Evolutionary conservation across 257 asterid species (phyloP).

Genomic region (Ajuga chamaepitys): DNA sequence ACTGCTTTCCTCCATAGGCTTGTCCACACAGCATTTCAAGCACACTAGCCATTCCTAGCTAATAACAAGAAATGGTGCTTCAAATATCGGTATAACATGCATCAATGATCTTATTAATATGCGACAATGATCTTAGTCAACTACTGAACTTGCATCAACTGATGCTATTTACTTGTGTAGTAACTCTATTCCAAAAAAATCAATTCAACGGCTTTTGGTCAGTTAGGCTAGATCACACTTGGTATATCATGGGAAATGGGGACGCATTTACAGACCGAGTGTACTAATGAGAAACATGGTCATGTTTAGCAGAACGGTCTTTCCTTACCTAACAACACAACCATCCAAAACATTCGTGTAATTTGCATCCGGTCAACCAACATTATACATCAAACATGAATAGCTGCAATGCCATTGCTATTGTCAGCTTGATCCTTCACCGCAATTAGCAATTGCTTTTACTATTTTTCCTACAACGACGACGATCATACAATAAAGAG

Average conservation of each 20-base stretch:
- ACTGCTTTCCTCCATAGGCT: slow-evolving; percentile 51
- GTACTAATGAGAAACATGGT: not conserved
- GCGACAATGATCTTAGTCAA: not conserved
- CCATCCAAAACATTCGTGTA: not conserved
- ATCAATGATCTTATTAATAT: not conserved
- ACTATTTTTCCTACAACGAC: not conserved
- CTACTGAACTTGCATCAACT: not conserved
- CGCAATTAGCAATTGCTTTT: not conserved
- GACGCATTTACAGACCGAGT: not conserved
- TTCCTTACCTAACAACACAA: not conserved
- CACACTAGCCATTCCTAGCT: slow-evolving; percentile 73
- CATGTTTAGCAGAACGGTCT: not conserved
- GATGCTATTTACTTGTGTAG: not conserved
- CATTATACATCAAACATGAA: not conserved
- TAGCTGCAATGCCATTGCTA: not conserved
- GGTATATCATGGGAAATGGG: not conserved
- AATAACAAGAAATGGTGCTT: slow-evolving; percentile 9
- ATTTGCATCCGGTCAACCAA: not conserved
- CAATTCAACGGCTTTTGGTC: not conserved
- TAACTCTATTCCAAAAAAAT: not conserved
- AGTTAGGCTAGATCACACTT: not conserved
- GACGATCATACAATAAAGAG: not conserved
- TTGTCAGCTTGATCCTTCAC: not conserved
- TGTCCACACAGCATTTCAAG: slow-evolving; percentile 62
- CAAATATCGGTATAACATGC: not conserved